Conservation (phyloP, 1,139 yeast genomes). For the Nakaseomyces delphensis region DNA sequence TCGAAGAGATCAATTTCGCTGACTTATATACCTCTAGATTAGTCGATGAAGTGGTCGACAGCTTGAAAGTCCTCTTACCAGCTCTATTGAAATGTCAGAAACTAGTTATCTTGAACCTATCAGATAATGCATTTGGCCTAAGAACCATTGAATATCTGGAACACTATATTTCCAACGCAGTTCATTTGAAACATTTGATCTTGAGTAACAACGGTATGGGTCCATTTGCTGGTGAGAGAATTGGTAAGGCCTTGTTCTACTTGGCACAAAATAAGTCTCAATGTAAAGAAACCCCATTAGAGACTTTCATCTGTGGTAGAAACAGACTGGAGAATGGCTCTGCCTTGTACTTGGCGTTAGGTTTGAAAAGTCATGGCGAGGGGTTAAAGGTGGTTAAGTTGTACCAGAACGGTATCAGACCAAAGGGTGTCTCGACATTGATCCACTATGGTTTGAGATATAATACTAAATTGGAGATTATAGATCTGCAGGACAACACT, state of each 20-base stretch:
- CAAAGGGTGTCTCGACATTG: conserved; percentile 74
- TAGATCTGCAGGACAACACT: conserved; percentile 94
- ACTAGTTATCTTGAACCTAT: conserved; percentile 65
- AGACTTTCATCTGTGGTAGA: conserved; percentile 91
- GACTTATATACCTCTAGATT: conserved; percentile 92
- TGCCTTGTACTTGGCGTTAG: conserved; percentile 63
- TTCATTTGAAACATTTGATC: conserved; percentile 73
- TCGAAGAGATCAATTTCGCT: conserved; percentile 68
- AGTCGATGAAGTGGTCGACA: conserved; percentile 86
- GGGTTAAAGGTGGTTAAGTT: conserved; percentile 66
- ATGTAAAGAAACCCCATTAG: conserved; percentile 38
- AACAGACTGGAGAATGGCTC: conserved; percentile 95
- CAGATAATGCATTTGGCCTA: conserved; percentile 95
- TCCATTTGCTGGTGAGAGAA: conserved; percentile 91
- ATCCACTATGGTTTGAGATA: conserved; percentile 61
- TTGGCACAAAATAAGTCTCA: conserved; percentile 49
- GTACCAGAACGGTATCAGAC: conserved; percentile 95
- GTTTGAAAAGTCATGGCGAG: conserved; percentile 60
- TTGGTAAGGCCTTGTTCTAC: conserved; percentile 73
- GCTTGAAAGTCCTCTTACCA: conserved; percentile 63
- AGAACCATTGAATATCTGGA: conserved; percentile 90
- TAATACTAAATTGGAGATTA: conserved; percentile 51
- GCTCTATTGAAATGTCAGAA: conserved; percentile 61
- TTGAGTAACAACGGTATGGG: conserved; percentile 96
- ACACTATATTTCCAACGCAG: conserved; percentile 62